Percentiles rank a stretch among this genome's conserved stretches.
Evolutionary conservation across 441 rosid genomes (phyloP).

Genomic region (Gossypium laxum): DNA sequence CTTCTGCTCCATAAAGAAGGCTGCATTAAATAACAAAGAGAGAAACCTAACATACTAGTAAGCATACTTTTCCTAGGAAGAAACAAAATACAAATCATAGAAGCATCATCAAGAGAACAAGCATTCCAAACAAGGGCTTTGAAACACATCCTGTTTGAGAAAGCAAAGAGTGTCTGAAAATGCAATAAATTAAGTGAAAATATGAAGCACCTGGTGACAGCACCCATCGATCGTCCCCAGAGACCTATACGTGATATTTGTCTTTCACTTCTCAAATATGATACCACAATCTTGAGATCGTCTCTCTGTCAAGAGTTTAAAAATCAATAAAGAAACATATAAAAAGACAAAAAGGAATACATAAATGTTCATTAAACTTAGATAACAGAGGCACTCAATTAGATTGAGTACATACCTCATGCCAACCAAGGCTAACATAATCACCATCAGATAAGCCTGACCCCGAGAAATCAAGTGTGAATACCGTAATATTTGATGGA

Average conservation of each 20-base stretch:
- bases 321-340: not conserved
- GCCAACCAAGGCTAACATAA: slow-evolving; percentile 97
- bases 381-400: not conserved
- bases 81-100: not conserved
- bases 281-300: slow-evolving; percentile 75
- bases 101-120: slow-evolving; percentile 2
- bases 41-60: not conserved
- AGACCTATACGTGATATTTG: slow-evolving; percentile 74
- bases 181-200: slow-evolving; percentile 5
- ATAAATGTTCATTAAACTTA: slow-evolving; percentile 10
- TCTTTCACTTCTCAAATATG: slow-evolving; percentile 64
- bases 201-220: slow-evolving; percentile 68
- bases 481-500: slow-evolving; percentile 85
- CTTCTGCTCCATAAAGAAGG: slow-evolving; percentile 95
- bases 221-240: slow-evolving; percentile 99
- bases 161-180: not conserved
- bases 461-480: slow-evolving; percentile 90
- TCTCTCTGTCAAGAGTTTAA: slow-evolving; percentile 43
- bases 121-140: slow-evolving; percentile 5
- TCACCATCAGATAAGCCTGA: slow-evolving; percentile 94
- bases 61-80: not conserved
- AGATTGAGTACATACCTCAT: slow-evolving; percentile 51
- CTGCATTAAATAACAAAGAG: slow-evolving; percentile 35
- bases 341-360: slow-evolving; percentile 12
- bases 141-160: not conserved